Percentiles rank a stretch among this genome's conserved stretches.
These are phyloP conservation scores for Solanum commersonii DNA, from an alignment of 257 asterid species.

Conservation along the genomic window DNA sequence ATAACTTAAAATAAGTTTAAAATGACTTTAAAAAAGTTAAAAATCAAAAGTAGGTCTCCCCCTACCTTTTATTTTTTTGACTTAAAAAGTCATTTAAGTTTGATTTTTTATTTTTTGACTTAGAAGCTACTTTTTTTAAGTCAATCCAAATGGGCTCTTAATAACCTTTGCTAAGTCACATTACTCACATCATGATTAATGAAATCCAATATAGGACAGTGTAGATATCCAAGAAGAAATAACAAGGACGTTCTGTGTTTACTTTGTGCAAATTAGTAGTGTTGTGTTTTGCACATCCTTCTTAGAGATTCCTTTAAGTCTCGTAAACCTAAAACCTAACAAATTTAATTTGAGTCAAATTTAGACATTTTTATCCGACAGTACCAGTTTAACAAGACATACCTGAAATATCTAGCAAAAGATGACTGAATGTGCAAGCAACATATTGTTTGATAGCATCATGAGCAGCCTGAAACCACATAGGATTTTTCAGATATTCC, in stretches of 20 bases:
- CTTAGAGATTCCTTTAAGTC: neutral
- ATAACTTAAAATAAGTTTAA: no score
- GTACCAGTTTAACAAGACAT: slow-evolving; percentile 9
- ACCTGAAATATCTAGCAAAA: slow-evolving; percentile 70
- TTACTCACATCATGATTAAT: neutral
- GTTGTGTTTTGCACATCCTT: neutral
- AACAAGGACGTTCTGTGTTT: neutral
- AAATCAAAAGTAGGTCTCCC: no score
- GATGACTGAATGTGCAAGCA: slow-evolving; percentile 45
- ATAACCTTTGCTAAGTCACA: neutral
- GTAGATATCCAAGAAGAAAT: neutral
- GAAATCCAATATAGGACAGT: neutral
- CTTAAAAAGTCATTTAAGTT: no score
- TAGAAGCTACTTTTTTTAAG: no score
- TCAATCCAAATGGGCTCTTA: no score
- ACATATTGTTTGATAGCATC: slow-evolving; percentile 63
- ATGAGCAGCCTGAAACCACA: slow-evolving; percentile 56
- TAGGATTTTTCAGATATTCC: neutral
- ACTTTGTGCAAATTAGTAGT: neutral
- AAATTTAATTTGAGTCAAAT: neutral
- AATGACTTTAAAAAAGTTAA: no score
- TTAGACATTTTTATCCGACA: neutral
- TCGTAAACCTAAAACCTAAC: neutral
- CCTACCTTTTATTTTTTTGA: no score
- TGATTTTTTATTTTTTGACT: no score